phyloP scores from a whole-genome alignment of 1,284 basidiomycete species.

The Heimioporus punctisporus region DNA sequence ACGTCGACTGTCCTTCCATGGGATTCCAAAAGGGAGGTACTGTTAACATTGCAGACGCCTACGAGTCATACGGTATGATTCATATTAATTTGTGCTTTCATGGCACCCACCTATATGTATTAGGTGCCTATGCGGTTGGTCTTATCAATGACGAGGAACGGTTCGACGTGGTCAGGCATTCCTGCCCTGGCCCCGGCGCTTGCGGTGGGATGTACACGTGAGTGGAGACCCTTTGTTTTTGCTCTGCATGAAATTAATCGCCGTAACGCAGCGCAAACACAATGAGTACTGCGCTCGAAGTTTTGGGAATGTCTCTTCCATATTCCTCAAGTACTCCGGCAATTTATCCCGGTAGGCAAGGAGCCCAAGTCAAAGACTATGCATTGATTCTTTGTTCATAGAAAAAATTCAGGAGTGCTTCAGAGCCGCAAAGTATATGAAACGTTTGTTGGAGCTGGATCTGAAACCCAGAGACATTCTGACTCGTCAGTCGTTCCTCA shows the following conservation, averaged over 20 bases:
- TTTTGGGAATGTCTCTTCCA: constrained; percentile 90
- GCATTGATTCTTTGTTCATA: constrained; percentile 24
- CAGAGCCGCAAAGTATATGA: constrained; percentile 82
- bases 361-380: neutral
- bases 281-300: constrained; percentile 91
- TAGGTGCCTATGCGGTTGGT: constrained; percentile 74
- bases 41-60: constrained; percentile 83
- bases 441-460: constrained; percentile 81
- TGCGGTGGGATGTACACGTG: constrained; percentile 89
- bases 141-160: constrained; percentile 79
- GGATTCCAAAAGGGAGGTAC: constrained; percentile 78
- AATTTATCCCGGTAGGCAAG: constrained; percentile 59
- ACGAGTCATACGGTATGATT: constrained; percentile 73
- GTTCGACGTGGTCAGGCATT: constrained; percentile 80
- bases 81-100: neutral
- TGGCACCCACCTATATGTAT: constrained; percentile 1
- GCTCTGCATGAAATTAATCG: neutral
- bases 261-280: constrained; percentile 66
- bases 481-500: constrained; percentile 90
- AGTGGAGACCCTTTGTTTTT: constrained; percentile 23
- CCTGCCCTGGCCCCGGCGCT: constrained; percentile 79
- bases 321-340: constrained; percentile 90
- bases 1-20: constrained; percentile 79
- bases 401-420: constrained; percentile 89
- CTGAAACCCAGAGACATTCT: constrained; percentile 94